Conservation (phyloP, 2,329 filamentous ascomycete species). For the Sporothrix pallida region DNA sequence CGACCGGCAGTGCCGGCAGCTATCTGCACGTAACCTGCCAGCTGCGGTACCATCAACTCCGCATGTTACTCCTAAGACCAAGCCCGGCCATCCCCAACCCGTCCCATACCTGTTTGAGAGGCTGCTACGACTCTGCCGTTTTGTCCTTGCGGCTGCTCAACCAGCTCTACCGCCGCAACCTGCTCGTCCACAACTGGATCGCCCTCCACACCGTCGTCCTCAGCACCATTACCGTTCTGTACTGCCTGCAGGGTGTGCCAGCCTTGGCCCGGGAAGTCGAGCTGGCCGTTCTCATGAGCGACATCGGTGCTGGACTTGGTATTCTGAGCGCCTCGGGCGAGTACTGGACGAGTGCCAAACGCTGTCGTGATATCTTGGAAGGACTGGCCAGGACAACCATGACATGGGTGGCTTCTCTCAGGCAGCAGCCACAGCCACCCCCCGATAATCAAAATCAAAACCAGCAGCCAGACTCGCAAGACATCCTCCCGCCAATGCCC, state of each 20-base stretch:
- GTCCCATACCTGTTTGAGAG: constrained; percentile 1
- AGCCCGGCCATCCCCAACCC: constrained; percentile 59
- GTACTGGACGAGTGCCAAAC: constrained; percentile 15
- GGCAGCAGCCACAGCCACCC: neutral
- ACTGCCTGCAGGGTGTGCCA: constrained; percentile 37
- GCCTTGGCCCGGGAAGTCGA: constrained; percentile 13
- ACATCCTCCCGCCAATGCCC: neutral
- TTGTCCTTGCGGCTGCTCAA: neutral
- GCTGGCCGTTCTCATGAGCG: constrained; percentile 17
- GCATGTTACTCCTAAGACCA: constrained; percentile 57
- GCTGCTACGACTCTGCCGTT: neutral
- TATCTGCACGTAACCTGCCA: constrained; percentile 51
- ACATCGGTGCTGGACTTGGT: neutral
- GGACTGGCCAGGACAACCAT: constrained; percentile 8
- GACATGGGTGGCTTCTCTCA: constrained; percentile 6
- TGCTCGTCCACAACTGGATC: constrained; percentile 8
- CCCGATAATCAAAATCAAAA: neutral
- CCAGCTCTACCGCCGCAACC: constrained; percentile 18
- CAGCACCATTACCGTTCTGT: constrained; percentile 18
- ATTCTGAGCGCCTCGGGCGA: constrained; percentile 19
- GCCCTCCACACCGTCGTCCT: constrained; percentile 18
- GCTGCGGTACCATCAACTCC: constrained; percentile 55
- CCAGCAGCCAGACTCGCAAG: neutral
- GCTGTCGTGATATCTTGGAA: constrained; percentile 15
- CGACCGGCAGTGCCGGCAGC: neutral